A percentile compares a stretch with the other conserved stretches of the same genome.
Evolutionary conservation across 2,329 filamentous ascomycete genomes (phyloP).

Genomic region (Elsinoe australis): DNA sequence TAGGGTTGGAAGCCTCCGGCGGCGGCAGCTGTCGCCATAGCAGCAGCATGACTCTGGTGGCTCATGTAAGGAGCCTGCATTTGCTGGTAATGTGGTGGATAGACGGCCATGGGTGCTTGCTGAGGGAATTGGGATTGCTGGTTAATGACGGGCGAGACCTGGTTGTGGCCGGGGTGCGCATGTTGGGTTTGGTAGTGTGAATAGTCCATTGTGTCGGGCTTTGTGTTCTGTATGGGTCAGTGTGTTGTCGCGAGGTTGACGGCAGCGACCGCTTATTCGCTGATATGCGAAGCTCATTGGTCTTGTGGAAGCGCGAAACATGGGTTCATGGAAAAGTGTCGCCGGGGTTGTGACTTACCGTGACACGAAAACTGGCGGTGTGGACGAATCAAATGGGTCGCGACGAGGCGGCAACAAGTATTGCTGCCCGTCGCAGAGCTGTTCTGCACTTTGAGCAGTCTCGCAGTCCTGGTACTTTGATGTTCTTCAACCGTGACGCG

Average conservation of each 20-base stretch:
- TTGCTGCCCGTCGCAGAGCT: not conserved
- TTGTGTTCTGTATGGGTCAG: conserved; percentile 14
- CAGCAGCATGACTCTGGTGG: conserved; percentile 70
- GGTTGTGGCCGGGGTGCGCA: conserved; percentile 41
- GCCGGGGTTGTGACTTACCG: not conserved
- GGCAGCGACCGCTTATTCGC: no score
- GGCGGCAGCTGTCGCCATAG: conserved; percentile 79
- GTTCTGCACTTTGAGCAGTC: no score
- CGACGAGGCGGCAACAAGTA: conserved; percentile 1
- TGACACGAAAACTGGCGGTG: conserved; percentile 7
- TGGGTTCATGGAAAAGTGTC: not conserved
- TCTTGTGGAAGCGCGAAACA: not conserved
- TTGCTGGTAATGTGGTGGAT: conserved; percentile 62
- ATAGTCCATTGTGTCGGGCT: conserved; percentile 40
- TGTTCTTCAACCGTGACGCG: not conserved
- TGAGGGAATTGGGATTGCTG: conserved; percentile 58
- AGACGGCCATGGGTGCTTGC: conserved; percentile 64
- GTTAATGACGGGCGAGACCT: conserved; percentile 73
- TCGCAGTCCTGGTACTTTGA: not conserved
- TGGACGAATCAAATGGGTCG: conserved; percentile 1
- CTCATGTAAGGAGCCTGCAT: conserved; percentile 73
- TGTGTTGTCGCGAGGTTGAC: conserved; percentile 19
- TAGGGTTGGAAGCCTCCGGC: conserved; percentile 68
- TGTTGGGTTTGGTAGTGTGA: conserved; percentile 42
- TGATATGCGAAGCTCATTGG: conserved; percentile 1